A percentile compares a stretch with the other conserved stretches of the same genome.
Evolutionary conservation across 208 protist species (phyloP).

Genomic region (Phytomonas sp.): DNA sequence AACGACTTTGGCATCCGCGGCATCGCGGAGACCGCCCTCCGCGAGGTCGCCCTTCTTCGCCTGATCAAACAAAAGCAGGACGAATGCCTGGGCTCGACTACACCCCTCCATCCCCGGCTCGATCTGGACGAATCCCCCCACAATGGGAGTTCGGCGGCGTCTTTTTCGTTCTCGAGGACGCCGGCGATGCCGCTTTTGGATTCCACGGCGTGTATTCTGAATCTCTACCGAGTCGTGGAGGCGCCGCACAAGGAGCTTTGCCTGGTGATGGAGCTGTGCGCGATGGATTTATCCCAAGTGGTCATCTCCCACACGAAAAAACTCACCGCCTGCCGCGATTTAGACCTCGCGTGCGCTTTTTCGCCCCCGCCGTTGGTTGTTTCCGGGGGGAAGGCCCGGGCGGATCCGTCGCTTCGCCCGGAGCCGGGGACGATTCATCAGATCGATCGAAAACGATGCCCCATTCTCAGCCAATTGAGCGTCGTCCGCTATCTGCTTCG

Average conservation of each 20-base stretch:
- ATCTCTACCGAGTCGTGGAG: constrained; percentile 55
- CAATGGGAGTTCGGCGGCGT: not conserved
- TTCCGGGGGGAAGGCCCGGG: not conserved
- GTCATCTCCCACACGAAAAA: not conserved
- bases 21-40: constrained; percentile 57
- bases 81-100: not conserved
- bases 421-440: not conserved
- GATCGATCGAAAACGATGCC: constrained; percentile 12
- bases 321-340: not conserved
- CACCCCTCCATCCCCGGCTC: not conserved
- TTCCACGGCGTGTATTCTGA: constrained; percentile 27
- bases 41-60: constrained; percentile 62
- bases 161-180: not conserved
- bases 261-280: constrained; percentile 67
- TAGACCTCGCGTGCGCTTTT: not conserved
- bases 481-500: constrained; percentile 72
- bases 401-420: not conserved
- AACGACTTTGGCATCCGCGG: constrained; percentile 66
- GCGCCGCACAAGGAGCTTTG: constrained; percentile 75
- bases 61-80: constrained; percentile 3
- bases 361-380: constrained; percentile 2
- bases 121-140: not conserved
- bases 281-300: constrained; percentile 52
- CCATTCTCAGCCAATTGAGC: constrained; percentile 22
- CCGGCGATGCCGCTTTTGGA: constrained; percentile 8